A percentile compares a stretch with the other conserved stretches of the same genome.
Conservation (phyloP, 164 flowering plant species). For the Santalum album region DNA sequence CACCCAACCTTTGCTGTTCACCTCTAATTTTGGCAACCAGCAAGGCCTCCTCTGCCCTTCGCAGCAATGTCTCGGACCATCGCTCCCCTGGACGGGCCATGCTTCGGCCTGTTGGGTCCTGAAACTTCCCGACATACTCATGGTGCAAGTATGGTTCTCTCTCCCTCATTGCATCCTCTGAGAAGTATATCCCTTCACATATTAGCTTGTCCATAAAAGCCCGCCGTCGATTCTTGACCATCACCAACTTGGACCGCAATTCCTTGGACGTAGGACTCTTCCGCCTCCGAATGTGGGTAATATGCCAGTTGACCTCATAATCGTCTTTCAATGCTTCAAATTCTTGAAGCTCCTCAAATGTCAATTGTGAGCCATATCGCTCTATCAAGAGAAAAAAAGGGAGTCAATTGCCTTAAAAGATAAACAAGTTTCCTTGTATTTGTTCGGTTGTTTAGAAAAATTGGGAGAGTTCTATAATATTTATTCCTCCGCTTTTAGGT, state of each 20-base stretch:
- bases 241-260: conserved; percentile 33
- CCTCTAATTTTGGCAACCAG: conserved; percentile 72
- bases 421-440: no score
- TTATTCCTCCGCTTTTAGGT: no score
- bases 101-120: conserved; percentile 59
- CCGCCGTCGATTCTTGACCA: conserved; percentile 74
- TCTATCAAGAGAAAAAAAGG: conserved; percentile 23
- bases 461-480: no score
- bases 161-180: conserved; percentile 97
- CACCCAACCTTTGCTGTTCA: conserved; percentile 82
- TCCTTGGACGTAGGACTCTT: conserved; percentile 59
- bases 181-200: conserved; percentile 68
- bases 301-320: conserved; percentile 84
- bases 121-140: conserved; percentile 85
- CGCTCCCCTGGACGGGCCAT: conserved; percentile 90
- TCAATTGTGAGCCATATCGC: conserved; percentile 63
- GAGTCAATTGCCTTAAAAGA: no score
- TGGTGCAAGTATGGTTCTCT: conserved; percentile 95
- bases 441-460: no score
- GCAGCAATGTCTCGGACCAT: conserved; percentile 87
- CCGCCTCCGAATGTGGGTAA: conserved; percentile 43
- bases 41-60: conserved; percentile 75
- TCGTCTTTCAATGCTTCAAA: conserved; percentile 58
- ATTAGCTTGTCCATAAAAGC: conserved; percentile 66
- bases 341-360: conserved; percentile 46